phyloP scores from a whole-genome alignment of 2,329 filamentous ascomycete species.

The Fusarium newnesense region DNA sequence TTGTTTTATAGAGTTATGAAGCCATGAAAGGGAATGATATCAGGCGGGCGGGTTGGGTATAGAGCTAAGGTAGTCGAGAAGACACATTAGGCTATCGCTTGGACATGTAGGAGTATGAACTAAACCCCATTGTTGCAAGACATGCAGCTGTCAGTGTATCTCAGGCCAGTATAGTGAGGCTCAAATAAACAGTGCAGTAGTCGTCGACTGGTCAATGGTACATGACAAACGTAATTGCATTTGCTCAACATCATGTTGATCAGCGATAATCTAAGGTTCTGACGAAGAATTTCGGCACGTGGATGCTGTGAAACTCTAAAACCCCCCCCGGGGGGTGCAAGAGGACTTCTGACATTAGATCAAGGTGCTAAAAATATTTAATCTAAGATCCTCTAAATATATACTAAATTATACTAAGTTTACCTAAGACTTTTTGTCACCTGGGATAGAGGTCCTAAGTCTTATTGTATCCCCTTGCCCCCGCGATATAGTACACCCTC shows the following conservation, averaged over 20 bases:
- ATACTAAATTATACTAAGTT: no score
- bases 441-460: no score
- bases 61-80: slow-evolving; percentile 23
- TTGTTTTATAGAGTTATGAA: slow-evolving; percentile 47
- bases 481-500: slow-evolving; percentile 29
- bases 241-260: slow-evolving; percentile 16
- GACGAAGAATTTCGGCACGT: slow-evolving; percentile 8
- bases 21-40: slow-evolving; percentile 47
- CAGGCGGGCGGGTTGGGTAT: slow-evolving; percentile 28
- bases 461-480: no score
- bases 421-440: no score
- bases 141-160: slow-evolving; percentile 20
- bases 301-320: slow-evolving; percentile 22
- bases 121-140: slow-evolving; percentile 18
- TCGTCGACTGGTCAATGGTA: not conserved
- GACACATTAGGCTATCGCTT: slow-evolving; percentile 25
- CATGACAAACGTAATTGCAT: slow-evolving; percentile 29
- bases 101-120: slow-evolving; percentile 1
- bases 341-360: no score
- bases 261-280: slow-evolving; percentile 15
- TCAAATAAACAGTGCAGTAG: not conserved
- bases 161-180: not conserved
- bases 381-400: no score
- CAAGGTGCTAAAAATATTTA: no score
- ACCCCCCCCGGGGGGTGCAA: no score